A percentile compares a stretch with the other conserved stretches of the same genome.
Conservation (phyloP, 345 rosid species). For the Populus euphratica region DNA sequence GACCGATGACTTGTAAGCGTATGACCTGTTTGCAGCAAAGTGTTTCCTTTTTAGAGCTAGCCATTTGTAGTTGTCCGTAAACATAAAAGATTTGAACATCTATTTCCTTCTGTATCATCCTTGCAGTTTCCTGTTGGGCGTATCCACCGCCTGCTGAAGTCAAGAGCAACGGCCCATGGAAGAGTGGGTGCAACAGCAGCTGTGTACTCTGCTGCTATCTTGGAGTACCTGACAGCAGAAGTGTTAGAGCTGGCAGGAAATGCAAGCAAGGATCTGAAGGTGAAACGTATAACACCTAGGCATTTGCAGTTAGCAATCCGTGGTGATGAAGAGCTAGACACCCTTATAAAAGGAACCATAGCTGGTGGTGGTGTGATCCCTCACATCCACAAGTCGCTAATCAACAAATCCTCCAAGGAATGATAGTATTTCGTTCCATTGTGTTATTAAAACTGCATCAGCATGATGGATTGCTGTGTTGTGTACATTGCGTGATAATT, state of each 20-base stretch:
- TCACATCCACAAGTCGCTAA: slow-evolving; percentile 30
- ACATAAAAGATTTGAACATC: background rate
- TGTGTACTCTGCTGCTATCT: slow-evolving; percentile 21
- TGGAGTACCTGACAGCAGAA: slow-evolving; percentile 29
- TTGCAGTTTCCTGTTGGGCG: slow-evolving; percentile 27
- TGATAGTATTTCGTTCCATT: background rate
- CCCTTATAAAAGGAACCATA: slow-evolving; percentile 21
- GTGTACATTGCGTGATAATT: background rate
- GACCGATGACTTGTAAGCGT: too few species aligned
- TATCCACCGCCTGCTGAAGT: slow-evolving; percentile 23
- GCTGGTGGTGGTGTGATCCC: slow-evolving; percentile 30
- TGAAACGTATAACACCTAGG: slow-evolving; percentile 29
- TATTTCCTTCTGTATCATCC: background rate
- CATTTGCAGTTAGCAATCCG: slow-evolving; percentile 32
- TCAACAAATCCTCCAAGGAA: slow-evolving; percentile 28
- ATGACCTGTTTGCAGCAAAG: background rate
- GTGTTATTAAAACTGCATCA: background rate
- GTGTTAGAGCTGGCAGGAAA: slow-evolving; percentile 31
- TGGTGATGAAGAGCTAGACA: slow-evolving; percentile 32
- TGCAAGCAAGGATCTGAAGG: slow-evolving; percentile 34
- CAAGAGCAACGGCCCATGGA: slow-evolving; percentile 28
- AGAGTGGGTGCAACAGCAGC: slow-evolving; percentile 36
- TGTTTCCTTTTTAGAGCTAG: background rate
- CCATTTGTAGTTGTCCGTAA: background rate
- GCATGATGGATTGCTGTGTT: background rate